Evolutionary conservation across 495 filamentous ascomycete species (phyloP).

Genomic region (Penicillium antarcticum): DNA sequence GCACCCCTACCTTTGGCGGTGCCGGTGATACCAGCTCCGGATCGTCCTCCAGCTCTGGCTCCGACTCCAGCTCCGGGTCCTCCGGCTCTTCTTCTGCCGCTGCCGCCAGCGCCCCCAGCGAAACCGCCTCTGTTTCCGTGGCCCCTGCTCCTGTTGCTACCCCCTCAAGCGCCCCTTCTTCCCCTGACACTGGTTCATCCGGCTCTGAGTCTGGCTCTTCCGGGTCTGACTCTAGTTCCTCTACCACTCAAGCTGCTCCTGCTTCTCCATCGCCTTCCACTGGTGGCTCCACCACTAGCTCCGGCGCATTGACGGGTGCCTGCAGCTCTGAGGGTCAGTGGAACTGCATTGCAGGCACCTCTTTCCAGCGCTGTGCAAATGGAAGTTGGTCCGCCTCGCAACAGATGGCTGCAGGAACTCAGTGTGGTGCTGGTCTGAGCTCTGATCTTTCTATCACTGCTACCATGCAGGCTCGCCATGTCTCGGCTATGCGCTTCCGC

Average conservation of each 20-base stretch:
- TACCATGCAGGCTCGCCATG: constrained; percentile 22
- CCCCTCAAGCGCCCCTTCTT: constrained; percentile 9
- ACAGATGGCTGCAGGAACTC: constrained; percentile 55
- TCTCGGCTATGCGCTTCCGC: constrained; percentile 32
- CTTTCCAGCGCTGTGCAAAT: constrained; percentile 60
- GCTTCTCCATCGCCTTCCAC: constrained; percentile 6
- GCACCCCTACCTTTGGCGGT: constrained; percentile 28
- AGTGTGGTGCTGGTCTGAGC: constrained; percentile 53
- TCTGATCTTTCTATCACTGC: constrained; percentile 36
- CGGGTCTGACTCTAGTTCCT: background rate
- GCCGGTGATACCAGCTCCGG: constrained; percentile 17
- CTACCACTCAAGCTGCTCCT: background rate
- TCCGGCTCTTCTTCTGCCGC: constrained; percentile 9
- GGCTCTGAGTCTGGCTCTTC: constrained; percentile 1
- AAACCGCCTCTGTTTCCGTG: constrained; percentile 27
- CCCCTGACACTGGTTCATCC: constrained; percentile 13
- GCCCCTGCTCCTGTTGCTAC: constrained; percentile 21
- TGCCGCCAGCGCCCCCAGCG: constrained; percentile 8
- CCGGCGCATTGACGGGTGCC: constrained; percentile 30
- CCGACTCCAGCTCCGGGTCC: constrained; percentile 5
- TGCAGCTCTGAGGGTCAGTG: constrained; percentile 46
- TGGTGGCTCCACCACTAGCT: constrained; percentile 7
- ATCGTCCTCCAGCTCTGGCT: constrained; percentile 10
- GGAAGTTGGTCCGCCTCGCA: constrained; percentile 56
- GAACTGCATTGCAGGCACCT: constrained; percentile 62